A percentile compares a stretch with the other conserved stretches of the same genome.
phyloP scores from a whole-genome alignment of 2,329 filamentous ascomycete species.

The Trichoderma asperellum region DNA sequence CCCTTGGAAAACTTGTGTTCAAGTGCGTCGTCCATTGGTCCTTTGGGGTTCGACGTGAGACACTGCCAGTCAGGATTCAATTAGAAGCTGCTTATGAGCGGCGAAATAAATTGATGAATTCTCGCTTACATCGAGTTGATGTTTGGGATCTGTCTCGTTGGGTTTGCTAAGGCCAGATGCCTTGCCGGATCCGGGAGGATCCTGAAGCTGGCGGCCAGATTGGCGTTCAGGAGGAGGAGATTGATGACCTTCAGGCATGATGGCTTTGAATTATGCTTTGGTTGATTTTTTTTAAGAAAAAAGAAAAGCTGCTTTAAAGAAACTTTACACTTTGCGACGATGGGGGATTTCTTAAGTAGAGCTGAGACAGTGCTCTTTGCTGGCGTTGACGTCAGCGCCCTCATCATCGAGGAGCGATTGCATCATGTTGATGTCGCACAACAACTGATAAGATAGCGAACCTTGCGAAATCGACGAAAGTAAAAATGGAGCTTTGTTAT shows the following conservation, averaged over 20 bases:
- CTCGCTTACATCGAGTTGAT: conserved; percentile 53
- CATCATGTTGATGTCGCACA: conserved; percentile 29
- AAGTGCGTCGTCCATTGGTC: conserved; percentile 63
- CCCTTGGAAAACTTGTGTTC: conserved; percentile 64
- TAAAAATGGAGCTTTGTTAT: background rate
- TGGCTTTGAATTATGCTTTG: conserved; percentile 37
- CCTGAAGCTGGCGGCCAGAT: conserved; percentile 65
- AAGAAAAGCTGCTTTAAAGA: background rate
- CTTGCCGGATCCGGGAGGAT: conserved; percentile 56
- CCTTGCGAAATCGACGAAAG: background rate
- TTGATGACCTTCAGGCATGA: conserved; percentile 75
- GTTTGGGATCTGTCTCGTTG: conserved; percentile 58
- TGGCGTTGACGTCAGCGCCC: conserved; percentile 28
- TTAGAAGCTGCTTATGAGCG: background rate
- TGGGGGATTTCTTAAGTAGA: background rate
- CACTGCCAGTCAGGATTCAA: conserved; percentile 42
- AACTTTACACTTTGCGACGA: background rate
- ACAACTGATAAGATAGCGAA: conserved; percentile 7
- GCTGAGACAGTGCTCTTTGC: background rate
- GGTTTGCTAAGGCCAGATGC: conserved; percentile 33
- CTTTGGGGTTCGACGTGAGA: conserved; percentile 68
- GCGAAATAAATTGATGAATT: background rate
- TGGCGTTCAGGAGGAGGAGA: conserved; percentile 76
- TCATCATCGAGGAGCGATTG: conserved; percentile 18
- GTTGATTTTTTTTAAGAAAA: background rate